Evolutionary conservation across 2,329 filamentous ascomycete species (phyloP), one percentile per base, ranked within the genome.

Genomic region (Stachybotrys chartarum): DNA sequence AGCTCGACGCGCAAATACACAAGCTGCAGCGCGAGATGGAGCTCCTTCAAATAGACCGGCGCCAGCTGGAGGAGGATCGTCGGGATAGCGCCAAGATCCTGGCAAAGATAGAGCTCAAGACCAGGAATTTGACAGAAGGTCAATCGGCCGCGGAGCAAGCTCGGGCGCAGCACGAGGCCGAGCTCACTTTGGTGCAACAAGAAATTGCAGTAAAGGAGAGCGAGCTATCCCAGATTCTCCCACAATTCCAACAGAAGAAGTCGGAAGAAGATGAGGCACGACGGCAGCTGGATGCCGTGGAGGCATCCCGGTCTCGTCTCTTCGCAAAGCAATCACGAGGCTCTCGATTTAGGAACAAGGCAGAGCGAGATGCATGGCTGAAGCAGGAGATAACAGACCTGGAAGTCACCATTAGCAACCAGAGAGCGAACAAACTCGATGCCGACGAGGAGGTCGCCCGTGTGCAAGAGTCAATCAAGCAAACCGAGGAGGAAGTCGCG

Each of bases 301-400:
- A 95, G 64, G 86, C 86, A 7, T 81, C 83, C 6, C 82, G 90
- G 47, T 85, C 88, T 60, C 86, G 92, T 44, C 81, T 99, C 7
- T 90, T 96, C 66, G 90, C 89, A 52, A 99, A 99, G 70, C 93
- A 99, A 72, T 91, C 88, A 48, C 87, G 93, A 50, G 91, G 88
- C 61, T 87, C 88, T 17, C 88, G 91, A 59, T 99, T 96, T 71
- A 88, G 82, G 66, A 95, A 85, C 69, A 96, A 96, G 75, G 82
- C 83, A 8, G 91, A 97, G 68, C 86, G 95, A 48, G 93, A 99
- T 69, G 82, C 84, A 42, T 97, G 84, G 78, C 77, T 99, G 52
- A 84, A 84, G 58, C 81, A 84, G 58, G 88, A 97, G 71, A 90
- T 97, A 55, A 79, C 88, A 49, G 88, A 95, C 42, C 83, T 92